Base-by-base conservation (phyloP, 2,329 filamentous ascomycete genomes). In the Blastomyces percursus region DNA sequence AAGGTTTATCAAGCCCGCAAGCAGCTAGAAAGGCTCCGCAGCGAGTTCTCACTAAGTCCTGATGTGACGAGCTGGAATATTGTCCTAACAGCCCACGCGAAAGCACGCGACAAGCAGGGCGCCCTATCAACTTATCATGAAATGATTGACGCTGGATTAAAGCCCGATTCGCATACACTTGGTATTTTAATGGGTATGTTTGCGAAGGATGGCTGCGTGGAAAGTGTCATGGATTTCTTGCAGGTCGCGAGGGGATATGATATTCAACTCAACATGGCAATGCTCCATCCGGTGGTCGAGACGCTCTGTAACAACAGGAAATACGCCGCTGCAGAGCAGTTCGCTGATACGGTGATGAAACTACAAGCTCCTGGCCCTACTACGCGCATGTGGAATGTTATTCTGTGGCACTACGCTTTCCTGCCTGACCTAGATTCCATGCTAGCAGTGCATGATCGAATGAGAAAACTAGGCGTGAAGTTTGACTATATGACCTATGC, bases 381-480 rank as follows among this genome's bases (percentile, higher is more conserved):
- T 27, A 86, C 86, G 1, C 78, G 80, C 40, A 84, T 91, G 70
- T 96, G 90, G 89, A 96, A 96, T 70, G 80, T 84, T 61, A 76
- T 96, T 40, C 77, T 96, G 4, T 80, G 82, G 62, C 84, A 87
- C 64, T 82, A 91, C 71, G 89, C 89, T 7, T 77, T 84, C 62
- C 80, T 82, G 7, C 82, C 87, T 62, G 81, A 88, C 64, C 69
- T 86, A 35, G 71, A 77, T 27, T 78, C 78, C n/a, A 78, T 82
- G 19, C 79, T 82, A 66, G 77, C 79, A 61, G 72, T 84, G 2
- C 82, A 85, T 66, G 73, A 75, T 38, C 77, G 77, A 61, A 88
- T 89, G 83, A 73, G 79, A 56, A 70, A 76, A 4, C 72, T 77
- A 50, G 73, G 77, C 0, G 74, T 88, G 40, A 72, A 75, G 38